phyloP scores from a whole-genome alignment of 1,139 yeast species.

The Diutina catenulata region DNA sequence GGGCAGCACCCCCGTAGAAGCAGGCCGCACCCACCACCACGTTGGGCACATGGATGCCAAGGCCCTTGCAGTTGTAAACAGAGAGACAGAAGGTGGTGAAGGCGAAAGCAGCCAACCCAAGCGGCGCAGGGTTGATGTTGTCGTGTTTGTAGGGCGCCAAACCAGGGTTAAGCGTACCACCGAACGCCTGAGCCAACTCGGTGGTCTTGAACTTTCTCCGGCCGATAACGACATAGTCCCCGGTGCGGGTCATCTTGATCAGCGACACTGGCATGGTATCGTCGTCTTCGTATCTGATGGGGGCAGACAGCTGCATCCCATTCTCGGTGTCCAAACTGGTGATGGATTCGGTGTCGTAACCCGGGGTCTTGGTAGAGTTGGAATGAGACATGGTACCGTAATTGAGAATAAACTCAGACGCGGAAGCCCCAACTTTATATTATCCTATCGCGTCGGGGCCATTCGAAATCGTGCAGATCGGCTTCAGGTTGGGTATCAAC shows the following conservation, averaged over 20 bases:
- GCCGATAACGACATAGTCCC: constrained; percentile 19
- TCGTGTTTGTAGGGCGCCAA: constrained; percentile 20
- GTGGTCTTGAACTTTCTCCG: constrained; percentile 20
- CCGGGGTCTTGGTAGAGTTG: too few relatives aligned
- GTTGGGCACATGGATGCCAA: constrained; percentile 37
- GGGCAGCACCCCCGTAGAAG: constrained; percentile 51
- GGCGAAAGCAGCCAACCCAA: constrained; percentile 45
- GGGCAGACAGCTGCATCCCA: too few relatives aligned
- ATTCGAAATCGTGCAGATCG: too few relatives aligned
- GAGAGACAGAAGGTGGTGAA: constrained; percentile 39
- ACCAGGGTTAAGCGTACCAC: constrained; percentile 30
- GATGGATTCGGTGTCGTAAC: not conserved
- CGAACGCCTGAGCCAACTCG: constrained; percentile 31
- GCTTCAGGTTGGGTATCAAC: too few relatives aligned
- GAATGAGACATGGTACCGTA: too few relatives aligned
- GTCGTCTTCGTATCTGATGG: too few relatives aligned
- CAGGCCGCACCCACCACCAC: constrained; percentile 37
- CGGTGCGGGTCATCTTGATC: constrained; percentile 1
- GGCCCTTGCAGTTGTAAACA: constrained; percentile 38
- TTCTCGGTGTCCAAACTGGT: not conserved
- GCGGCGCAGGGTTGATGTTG: constrained; percentile 50
- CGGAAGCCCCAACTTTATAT: too few relatives aligned
- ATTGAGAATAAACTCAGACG: too few relatives aligned
- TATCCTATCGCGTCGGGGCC: too few relatives aligned
- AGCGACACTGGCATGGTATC: constrained; percentile 1